A percentile compares a stretch with the other conserved stretches of the same genome.
These are phyloP conservation scores for Fusarium sp. DNA, from an alignment of 2,329 filamentous ascomycete species.

Conservation along the genomic window DNA sequence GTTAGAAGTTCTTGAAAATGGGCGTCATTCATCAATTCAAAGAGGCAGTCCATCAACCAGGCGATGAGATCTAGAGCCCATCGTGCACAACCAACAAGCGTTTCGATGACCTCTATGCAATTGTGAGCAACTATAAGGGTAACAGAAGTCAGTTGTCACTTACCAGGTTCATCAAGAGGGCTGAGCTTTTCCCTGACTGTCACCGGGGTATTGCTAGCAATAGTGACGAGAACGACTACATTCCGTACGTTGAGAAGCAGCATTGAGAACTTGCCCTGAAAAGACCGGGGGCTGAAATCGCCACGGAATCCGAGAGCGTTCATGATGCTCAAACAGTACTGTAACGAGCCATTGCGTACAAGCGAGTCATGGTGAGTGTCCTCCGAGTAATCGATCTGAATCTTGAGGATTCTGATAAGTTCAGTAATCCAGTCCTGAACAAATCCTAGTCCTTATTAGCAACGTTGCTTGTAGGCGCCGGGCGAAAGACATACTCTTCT, in stretches of 20 bases:
- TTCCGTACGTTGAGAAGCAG: slow-evolving; percentile 82
- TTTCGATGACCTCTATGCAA: slow-evolving; percentile 76
- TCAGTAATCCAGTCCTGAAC: slow-evolving; percentile 75
- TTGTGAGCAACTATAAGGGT: slow-evolving; percentile 16
- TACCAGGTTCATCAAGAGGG: slow-evolving; percentile 73
- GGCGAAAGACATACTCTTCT: slow-evolving; percentile 50
- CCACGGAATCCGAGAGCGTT: slow-evolving; percentile 82
- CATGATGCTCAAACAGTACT: slow-evolving; percentile 83
- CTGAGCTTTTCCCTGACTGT: slow-evolving; percentile 69
- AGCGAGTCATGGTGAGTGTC: slow-evolving; percentile 81
- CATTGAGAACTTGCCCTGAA: slow-evolving; percentile 82
- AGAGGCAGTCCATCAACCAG: slow-evolving; percentile 73
- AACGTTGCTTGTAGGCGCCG: too few relatives aligned
- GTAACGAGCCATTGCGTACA: slow-evolving; percentile 80
- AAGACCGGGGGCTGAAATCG: slow-evolving; percentile 71
- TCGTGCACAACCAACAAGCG: slow-evolving; percentile 80
- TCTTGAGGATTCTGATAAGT: slow-evolving; percentile 77
- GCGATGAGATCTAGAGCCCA: slow-evolving; percentile 83
- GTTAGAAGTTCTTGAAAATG: slow-evolving; percentile 67
- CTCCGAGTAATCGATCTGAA: slow-evolving; percentile 85
- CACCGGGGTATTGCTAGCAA: slow-evolving; percentile 72
- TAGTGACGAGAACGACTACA: slow-evolving; percentile 75
- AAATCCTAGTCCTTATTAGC: slow-evolving; percentile 64
- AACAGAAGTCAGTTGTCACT: slow-evolving; percentile 21
- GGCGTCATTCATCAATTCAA: slow-evolving; percentile 67